Percentiles rank a stretch among this genome's conserved stretches.
These are phyloP conservation scores for Aureobasidium zeae DNA, from an alignment of 2,329 filamentous ascomycete species.

Conservation along the genomic window DNA sequence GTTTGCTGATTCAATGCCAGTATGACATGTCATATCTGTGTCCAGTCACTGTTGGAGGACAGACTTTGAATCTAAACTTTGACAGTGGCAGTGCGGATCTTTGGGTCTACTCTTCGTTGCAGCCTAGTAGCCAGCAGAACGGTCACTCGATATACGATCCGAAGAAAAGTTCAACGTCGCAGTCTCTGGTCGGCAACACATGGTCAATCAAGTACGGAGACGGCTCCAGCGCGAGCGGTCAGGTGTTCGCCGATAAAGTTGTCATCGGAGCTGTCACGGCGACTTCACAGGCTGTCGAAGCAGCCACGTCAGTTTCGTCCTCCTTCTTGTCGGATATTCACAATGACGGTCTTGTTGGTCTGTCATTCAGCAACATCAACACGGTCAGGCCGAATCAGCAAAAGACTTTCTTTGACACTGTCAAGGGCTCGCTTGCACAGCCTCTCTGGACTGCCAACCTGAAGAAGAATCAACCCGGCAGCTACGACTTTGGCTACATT, in stretches of 20 bases:
- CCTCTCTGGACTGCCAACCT: slow-evolving; percentile 51
- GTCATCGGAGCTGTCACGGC: slow-evolving; percentile 52
- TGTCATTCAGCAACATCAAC: slow-evolving; percentile 53
- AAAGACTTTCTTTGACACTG: slow-evolving; percentile 53
- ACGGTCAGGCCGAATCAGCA: slow-evolving; percentile 43
- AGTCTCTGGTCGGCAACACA: slow-evolving; percentile 38
- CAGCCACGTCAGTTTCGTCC: slow-evolving; percentile 49
- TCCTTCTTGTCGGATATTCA: slow-evolving; percentile 43
- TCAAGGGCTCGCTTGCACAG: slow-evolving; percentile 41
- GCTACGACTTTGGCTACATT: slow-evolving; percentile 52
- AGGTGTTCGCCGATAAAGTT: slow-evolving; percentile 58
- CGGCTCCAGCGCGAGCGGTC: slow-evolving; percentile 52
- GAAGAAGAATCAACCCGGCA: slow-evolving; percentile 44
- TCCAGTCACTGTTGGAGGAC: slow-evolving; percentile 55
- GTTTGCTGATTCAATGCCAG: neutral
- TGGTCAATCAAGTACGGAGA: slow-evolving; percentile 60
- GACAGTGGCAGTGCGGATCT: slow-evolving; percentile 63
- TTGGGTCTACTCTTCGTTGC: slow-evolving; percentile 58
- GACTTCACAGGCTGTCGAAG: slow-evolving; percentile 54
- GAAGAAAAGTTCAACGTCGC: slow-evolving; percentile 34
- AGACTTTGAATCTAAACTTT: slow-evolving; percentile 56
- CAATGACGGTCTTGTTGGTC: slow-evolving; percentile 52
- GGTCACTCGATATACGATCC: slow-evolving; percentile 53
- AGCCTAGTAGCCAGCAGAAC: slow-evolving; percentile 39
- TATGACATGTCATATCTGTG: slow-evolving; percentile 30